Conservation (phyloP, 192 early-diverging fungal species). For the Linnemannia schmuckeri region DNA sequence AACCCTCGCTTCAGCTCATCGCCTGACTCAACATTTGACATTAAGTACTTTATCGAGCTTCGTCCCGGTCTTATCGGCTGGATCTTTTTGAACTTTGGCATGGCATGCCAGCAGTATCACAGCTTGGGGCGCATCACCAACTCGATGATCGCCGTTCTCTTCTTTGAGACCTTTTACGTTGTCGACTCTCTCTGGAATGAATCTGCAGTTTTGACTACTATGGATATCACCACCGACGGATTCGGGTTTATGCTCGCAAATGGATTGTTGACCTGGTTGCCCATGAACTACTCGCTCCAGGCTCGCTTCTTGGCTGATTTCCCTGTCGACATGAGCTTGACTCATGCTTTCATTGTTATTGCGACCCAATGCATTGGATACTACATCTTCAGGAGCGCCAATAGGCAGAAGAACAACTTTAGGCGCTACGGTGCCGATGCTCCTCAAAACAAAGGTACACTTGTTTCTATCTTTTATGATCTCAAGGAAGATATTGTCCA, state of each 20-base stretch:
- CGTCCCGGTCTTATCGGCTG: slow-evolving; percentile 95
- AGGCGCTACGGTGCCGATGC: slow-evolving; percentile 73
- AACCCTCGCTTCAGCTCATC: slow-evolving; percentile 85
- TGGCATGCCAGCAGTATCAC: slow-evolving; percentile 83
- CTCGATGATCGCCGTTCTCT: slow-evolving; percentile 80
- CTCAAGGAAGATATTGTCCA: too few relatives aligned
- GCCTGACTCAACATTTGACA: slow-evolving; percentile 72
- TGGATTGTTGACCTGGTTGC: slow-evolving; percentile 91
- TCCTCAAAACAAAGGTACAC: slow-evolving; percentile 65
- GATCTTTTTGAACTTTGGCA: slow-evolving; percentile 83
- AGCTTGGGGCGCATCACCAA: slow-evolving; percentile 76
- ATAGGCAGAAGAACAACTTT: slow-evolving; percentile 93
- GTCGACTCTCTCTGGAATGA: slow-evolving; percentile 89
- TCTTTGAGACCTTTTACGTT: slow-evolving; percentile 88
- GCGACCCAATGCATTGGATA: slow-evolving; percentile 76
- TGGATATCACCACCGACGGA: slow-evolving; percentile 98
- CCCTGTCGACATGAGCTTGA: slow-evolving; percentile 72
- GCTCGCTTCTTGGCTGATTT: slow-evolving; percentile 84
- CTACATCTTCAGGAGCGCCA: slow-evolving; percentile 90
- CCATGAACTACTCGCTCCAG: slow-evolving; percentile 91
- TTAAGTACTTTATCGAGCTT: slow-evolving; percentile 96
- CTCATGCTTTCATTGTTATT: slow-evolving; percentile 60
- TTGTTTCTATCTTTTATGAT: background rate
- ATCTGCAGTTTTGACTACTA: slow-evolving; percentile 90
- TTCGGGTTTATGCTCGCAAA: slow-evolving; percentile 93